Evolutionary conservation across 139 green algal genomes (phyloP).

Genomic region (Zygnema cylindricum): DNA sequence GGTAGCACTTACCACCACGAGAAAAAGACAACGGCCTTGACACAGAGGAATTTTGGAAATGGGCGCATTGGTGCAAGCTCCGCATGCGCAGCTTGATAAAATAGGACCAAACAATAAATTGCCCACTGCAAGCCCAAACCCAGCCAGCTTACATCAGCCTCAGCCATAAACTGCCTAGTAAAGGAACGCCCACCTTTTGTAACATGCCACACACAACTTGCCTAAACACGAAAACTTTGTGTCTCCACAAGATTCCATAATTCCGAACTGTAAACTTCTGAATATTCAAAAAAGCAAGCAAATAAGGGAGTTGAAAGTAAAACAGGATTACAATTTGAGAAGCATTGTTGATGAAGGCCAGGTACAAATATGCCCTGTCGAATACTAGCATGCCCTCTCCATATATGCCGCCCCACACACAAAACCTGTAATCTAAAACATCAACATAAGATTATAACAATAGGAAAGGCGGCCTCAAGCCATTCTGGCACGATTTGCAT

Average conservation of each 20-base stretch:
- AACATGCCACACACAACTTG: too few relatives aligned
- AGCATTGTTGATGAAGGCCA: constrained; percentile 81
- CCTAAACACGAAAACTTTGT: too few relatives aligned
- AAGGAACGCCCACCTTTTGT: too few relatives aligned
- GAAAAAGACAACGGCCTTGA: constrained; percentile 95
- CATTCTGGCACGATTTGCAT: too few relatives aligned
- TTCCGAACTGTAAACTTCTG: too few relatives aligned
- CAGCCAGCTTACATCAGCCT: neutral
- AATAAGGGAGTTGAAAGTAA: too few relatives aligned
- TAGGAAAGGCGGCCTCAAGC: neutral
- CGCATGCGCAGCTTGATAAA: constrained; percentile 83
- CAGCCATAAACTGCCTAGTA: too few relatives aligned
- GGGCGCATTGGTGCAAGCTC: constrained; percentile 91
- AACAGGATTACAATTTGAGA: constrained; percentile 69
- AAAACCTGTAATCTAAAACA: constrained; percentile 60
- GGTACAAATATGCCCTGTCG: constrained; percentile 81
- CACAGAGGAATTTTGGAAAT: constrained; percentile 91
- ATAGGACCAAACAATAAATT: constrained; percentile 92
- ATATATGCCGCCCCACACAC: constrained; percentile 70
- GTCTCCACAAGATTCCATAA: too few relatives aligned
- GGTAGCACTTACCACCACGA: constrained; percentile 92
- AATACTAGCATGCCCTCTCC: constrained; percentile 73
- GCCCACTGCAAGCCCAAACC: constrained; percentile 72
- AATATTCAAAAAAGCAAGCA: too few relatives aligned
- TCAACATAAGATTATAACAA: neutral